Base-by-base conservation (phyloP, 345 rosid species). In the Eucalyptus pumila region DNA sequence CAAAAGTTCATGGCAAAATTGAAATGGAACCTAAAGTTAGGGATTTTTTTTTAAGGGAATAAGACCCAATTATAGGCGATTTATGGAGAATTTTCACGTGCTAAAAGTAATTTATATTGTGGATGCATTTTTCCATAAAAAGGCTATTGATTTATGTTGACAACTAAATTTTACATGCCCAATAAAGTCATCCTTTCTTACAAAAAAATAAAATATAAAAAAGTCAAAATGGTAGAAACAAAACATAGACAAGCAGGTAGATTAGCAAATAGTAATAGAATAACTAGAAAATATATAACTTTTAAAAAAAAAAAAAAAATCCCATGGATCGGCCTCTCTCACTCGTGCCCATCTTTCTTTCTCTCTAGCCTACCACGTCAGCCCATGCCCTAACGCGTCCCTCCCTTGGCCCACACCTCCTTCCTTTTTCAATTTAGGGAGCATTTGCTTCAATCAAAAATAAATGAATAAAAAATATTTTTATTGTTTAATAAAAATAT, bases 71-170 rank as follows among this genome's bases (percentile, higher is more conserved):
- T 12, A 27, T 60, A 27, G 32, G 67, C 3, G 2, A 60, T 60
- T 60, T 27, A 60, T 60, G n/a, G 67, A 12, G 4, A 60, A 1
- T 0, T 60, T 60, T 0, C 67, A 27, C 7, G 0, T 60, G 32
- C 67, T 27, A 27, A 60, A 60, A 6, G 67, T 60, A 60, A 26
- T 26, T 60, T 60, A 27, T 60, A 60, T 60, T 60, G 32, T 1
- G 7, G 62, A 56, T 23, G 5, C 62, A 56, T 58, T 58, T 24
- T 58, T 0, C n/a, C n/a, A 11, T 58, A 58, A 26, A 24, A 24
- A 11, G 67, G 67, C 67, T 58, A 58, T 0, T 58, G 67, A 58
- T 26, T 58, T 26, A 58, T 24, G n/a, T 11, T 21, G 12, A 23
- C 0, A 56, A 23, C 62, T 56, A 56, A 56, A 56, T 56, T 23